phyloP scores from a whole-genome alignment of 2,329 filamentous ascomycete species.

The Diaporthe velutina region DNA sequence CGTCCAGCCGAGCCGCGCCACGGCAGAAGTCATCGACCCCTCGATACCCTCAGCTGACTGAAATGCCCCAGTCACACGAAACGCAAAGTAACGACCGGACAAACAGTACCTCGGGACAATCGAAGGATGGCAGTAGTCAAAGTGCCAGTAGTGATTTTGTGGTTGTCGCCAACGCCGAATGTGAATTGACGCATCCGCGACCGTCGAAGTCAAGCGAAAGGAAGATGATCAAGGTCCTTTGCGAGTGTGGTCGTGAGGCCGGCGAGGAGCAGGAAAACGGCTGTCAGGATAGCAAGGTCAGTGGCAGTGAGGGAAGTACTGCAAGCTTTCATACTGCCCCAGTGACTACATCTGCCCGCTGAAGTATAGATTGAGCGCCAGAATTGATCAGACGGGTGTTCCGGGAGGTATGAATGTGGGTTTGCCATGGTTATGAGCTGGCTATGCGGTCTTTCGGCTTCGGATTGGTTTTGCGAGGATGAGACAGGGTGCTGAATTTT shows the following conservation, averaged over 20 bases:
- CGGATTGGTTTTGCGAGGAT: background rate
- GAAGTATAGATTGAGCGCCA: accelerated
- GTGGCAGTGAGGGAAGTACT: constrained; percentile 28
- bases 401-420: background rate
- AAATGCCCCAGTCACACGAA: background rate
- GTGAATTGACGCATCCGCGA: constrained; percentile 34
- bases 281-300: background rate
- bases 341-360: background rate
- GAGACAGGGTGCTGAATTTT: background rate
- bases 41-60: background rate
- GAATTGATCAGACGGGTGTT: background rate
- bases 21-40: background rate
- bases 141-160: background rate
- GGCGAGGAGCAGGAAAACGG: background rate
- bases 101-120: background rate
- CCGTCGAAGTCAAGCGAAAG: constrained; percentile 33
- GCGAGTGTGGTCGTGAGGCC: background rate
- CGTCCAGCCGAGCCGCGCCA: background rate
- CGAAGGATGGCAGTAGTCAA: background rate
- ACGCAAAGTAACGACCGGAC: background rate
- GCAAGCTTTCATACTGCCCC: constrained; percentile 36
- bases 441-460: background rate
- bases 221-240: constrained; percentile 15
- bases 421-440: no score
- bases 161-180: constrained; percentile 32